Percentiles rank a stretch among this genome's conserved stretches.
These are phyloP conservation scores for Fragaria iinumae DNA, from an alignment of 306 rosid genomes.

Conservation along the genomic window DNA sequence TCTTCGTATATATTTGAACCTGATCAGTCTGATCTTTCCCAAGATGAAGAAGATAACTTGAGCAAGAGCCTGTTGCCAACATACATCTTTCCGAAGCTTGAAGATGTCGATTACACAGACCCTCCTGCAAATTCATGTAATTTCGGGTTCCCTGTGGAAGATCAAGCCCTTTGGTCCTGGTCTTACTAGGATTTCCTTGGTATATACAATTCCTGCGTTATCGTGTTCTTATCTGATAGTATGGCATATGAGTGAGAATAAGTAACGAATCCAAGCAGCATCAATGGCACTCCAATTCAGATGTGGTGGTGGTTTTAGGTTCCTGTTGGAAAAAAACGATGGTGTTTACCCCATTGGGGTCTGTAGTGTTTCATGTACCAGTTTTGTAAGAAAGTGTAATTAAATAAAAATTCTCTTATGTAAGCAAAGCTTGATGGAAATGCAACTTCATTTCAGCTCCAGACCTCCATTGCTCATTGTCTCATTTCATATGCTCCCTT, in stretches of 20 bases:
- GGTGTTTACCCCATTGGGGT: constrained; percentile 24
- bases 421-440: neutral
- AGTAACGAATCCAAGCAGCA: constrained; percentile 23
- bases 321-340: constrained; percentile 5
- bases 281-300: constrained; percentile 21
- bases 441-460: neutral
- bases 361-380: constrained; percentile 2
- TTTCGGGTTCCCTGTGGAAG: constrained; percentile 70
- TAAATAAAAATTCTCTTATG: constrained; percentile 4
- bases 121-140: constrained; percentile 48
- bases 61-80: constrained; percentile 47
- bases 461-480: neutral
- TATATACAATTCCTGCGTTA: constrained; percentile 24
- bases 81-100: constrained; percentile 60
- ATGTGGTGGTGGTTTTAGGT: constrained; percentile 27
- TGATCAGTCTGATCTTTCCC: constrained; percentile 72
- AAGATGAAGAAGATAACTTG: constrained; percentile 71
- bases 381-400: constrained; percentile 17
- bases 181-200: constrained; percentile 31
- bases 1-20: constrained; percentile 58
- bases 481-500: neutral
- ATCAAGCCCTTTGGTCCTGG: constrained; percentile 82
- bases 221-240: constrained; percentile 19
- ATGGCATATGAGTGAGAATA: constrained; percentile 21
- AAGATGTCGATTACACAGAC: constrained; percentile 59